Conservation (phyloP, 805 yeast genomes). For the Hanseniaspora occidentalis region DNA sequence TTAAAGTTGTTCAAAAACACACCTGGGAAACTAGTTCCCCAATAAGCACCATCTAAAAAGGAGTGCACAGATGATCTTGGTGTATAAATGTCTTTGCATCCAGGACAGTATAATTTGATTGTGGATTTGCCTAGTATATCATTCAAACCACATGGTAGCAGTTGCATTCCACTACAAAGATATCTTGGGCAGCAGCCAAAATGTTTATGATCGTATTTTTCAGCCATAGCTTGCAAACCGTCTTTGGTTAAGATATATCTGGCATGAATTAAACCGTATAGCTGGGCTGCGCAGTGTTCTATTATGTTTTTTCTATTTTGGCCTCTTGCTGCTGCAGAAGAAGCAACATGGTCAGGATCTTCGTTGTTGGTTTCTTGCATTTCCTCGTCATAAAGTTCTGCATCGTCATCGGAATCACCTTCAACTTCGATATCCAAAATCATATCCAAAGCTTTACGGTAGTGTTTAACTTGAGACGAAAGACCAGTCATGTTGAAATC, state of each 20-base stretch:
- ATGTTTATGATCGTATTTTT: constrained; percentile 76
- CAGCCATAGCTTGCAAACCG: constrained; percentile 87
- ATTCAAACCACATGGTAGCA: constrained; percentile 83
- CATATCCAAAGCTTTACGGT: constrained; percentile 82
- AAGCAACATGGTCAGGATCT: neutral
- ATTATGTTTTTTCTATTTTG: constrained; percentile 39
- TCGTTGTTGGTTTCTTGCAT: constrained; percentile 1
- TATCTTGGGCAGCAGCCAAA: constrained; percentile 91
- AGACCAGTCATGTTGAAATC: constrained; percentile 93
- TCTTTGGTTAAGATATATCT: constrained; percentile 79
- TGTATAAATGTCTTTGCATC: constrained; percentile 81
- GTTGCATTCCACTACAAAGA: constrained; percentile 77
- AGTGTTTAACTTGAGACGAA: constrained; percentile 73
- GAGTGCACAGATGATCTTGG: constrained; percentile 80
- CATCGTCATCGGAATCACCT: constrained; percentile 25
- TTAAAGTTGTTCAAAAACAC: constrained; percentile 82
- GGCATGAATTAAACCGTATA: constrained; percentile 92
- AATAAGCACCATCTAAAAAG: constrained; percentile 91
- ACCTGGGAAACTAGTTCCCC: constrained; percentile 94
- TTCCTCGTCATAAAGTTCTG: constrained; percentile 10
- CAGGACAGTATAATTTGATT: constrained; percentile 85
- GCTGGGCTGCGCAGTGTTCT: constrained; percentile 81
- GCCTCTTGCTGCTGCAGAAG: constrained; percentile 3
- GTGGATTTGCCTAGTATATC: constrained; percentile 89
- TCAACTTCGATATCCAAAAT: constrained; percentile 67